A percentile compares a stretch with the other conserved stretches of the same genome.
Conservation (phyloP, 768 basidiomycete species). For the Boletales sp. region DNA sequence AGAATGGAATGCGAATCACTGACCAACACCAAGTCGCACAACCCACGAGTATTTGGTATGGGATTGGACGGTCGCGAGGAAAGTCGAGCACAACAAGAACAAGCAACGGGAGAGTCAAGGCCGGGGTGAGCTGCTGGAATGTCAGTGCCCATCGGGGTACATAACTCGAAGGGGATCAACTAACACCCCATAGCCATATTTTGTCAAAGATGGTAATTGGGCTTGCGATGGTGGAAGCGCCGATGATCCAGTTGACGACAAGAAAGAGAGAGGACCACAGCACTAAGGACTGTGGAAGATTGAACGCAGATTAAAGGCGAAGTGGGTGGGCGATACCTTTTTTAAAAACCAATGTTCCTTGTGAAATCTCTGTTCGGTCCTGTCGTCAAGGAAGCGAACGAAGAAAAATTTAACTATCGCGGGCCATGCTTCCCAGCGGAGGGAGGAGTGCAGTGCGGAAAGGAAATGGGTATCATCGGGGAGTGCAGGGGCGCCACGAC, state of each 20-base stretch:
- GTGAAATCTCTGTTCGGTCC: slow-evolving; percentile 47
- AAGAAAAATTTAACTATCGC: slow-evolving; percentile 54
- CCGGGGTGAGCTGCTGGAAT: slow-evolving; percentile 46
- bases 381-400: slow-evolving; percentile 57
- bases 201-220: slow-evolving; percentile 50
- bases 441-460: slow-evolving; percentile 34
- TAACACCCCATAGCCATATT: slow-evolving; percentile 55
- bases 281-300: slow-evolving; percentile 42
- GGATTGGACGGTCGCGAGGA: slow-evolving; percentile 54
- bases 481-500: slow-evolving; percentile 31
- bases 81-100: slow-evolving; percentile 68
- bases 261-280: slow-evolving; percentile 64
- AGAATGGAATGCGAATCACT: slow-evolving; percentile 12
- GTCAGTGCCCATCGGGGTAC: not conserved
- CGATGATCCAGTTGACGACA: slow-evolving; percentile 67
- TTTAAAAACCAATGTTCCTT: slow-evolving; percentile 74
- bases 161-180: slow-evolving; percentile 22
- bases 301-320: slow-evolving; percentile 2
- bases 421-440: slow-evolving; percentile 62
- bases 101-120: slow-evolving; percentile 59
- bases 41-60: slow-evolving; percentile 61
- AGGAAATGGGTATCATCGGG: slow-evolving; percentile 35
- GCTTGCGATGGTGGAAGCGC: slow-evolving; percentile 45
- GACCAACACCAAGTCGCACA: slow-evolving; percentile 66
- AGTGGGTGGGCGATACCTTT: slow-evolving; percentile 37